These are phyloP conservation scores for Boletus subcaerulescens DNA, from an alignment of 768 basidiomycete species.

Conservation along the genomic window DNA sequence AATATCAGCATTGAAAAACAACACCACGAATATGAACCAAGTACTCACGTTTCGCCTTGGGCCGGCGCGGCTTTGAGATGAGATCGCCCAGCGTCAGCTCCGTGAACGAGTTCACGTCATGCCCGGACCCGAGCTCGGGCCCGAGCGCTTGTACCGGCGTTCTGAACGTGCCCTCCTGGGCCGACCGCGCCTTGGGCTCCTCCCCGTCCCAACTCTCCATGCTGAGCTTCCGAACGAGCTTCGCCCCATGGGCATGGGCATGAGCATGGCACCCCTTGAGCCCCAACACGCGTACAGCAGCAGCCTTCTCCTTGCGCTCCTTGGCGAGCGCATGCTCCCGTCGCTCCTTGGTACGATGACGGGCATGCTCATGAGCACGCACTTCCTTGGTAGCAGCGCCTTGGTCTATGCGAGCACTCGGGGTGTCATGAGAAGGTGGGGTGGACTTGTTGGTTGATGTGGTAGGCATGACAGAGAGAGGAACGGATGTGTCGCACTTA, in stretches of 20 bases:
- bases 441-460: conserved; percentile 22
- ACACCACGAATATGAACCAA: neutral
- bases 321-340: conserved; percentile 29
- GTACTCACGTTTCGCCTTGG: conserved; percentile 26
- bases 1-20: neutral
- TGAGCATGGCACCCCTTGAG: conserved; percentile 14
- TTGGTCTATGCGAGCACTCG: conserved; percentile 15
- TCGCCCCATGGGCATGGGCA: conserved; percentile 6
- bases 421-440: conserved; percentile 18
- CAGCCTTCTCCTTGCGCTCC: conserved; percentile 32
- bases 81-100: conserved; percentile 28
- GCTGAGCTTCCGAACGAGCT: conserved; percentile 22
- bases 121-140: neutral
- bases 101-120: conserved; percentile 8
- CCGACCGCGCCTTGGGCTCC: conserved; percentile 3
- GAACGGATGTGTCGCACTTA: conserved; percentile 19
- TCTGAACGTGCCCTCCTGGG: neutral
- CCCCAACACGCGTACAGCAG: conserved; percentile 12
- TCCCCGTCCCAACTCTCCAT: conserved; percentile 32
- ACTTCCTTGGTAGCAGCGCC: conserved; percentile 24
- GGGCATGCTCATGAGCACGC: conserved; percentile 33
- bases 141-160: neutral
- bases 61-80: conserved; percentile 21
- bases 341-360: conserved; percentile 32
- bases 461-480: conserved; percentile 30